These are phyloP conservation scores for Fusarium sp. DNA, from an alignment of 2,329 filamentous ascomycete genomes.

Conservation along the genomic window DNA sequence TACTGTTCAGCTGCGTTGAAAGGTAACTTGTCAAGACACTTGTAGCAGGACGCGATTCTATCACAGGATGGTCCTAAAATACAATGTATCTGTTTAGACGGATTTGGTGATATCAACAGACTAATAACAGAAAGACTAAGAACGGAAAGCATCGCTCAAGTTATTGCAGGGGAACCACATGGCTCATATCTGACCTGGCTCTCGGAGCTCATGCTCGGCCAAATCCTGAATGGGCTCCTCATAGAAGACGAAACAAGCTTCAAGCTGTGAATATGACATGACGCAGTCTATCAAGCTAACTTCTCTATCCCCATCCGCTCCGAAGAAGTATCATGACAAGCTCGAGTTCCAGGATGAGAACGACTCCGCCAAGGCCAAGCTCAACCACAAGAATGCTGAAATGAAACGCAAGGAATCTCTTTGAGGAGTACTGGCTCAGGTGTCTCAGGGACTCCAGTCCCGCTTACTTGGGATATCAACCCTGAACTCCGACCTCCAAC, in stretches of 20 bases:
- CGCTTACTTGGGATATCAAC: background rate
- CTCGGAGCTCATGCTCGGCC: background rate
- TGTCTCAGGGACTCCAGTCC: background rate
- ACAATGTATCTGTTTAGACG: background rate
- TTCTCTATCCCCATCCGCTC: background rate
- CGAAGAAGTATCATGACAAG: background rate
- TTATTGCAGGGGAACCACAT: background rate
- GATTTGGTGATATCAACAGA: no score
- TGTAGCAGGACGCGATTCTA: background rate
- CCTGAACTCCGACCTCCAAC: background rate
- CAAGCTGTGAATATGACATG: background rate
- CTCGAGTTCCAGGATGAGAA: background rate
- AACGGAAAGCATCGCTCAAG: background rate
- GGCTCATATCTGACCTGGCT: background rate
- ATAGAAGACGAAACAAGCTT: background rate
- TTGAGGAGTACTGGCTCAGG: background rate
- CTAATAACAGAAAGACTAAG: background rate
- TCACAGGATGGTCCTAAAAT: background rate
- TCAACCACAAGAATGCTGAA: background rate
- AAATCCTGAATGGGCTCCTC: background rate
- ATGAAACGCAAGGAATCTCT: background rate
- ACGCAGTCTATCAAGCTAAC: background rate
- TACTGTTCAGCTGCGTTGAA: background rate
- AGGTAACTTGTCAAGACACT: background rate
- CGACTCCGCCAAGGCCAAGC: background rate